Conservation (phyloP, 2,329 filamentous ascomycete species). For the Alternaria hordeiaustralica region DNA sequence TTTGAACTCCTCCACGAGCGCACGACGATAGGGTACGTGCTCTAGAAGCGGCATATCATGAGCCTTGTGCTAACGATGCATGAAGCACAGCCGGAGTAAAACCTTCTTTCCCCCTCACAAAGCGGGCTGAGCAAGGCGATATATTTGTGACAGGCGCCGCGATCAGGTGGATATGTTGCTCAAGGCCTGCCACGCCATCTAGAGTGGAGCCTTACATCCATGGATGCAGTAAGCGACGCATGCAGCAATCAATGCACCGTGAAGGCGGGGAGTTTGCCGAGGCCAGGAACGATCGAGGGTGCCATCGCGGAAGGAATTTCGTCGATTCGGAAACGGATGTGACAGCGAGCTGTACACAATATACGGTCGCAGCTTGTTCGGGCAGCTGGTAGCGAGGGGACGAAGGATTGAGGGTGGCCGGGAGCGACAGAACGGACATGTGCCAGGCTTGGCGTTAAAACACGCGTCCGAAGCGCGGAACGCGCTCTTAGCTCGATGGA, state of each 20-base stretch:
- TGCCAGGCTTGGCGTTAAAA: neutral
- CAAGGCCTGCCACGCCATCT: neutral
- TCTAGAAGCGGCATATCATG: neutral
- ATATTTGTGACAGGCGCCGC: neutral
- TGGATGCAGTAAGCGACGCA: neutral
- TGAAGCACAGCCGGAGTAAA: neutral
- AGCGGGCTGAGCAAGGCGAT: neutral
- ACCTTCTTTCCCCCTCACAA: neutral
- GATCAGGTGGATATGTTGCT: neutral
- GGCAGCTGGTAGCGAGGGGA: neutral
- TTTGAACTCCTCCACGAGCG: neutral
- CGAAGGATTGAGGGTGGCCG: neutral
- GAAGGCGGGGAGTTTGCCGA: neutral
- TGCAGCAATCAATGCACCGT: neutral
- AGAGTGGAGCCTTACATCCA: neutral
- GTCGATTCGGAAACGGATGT: neutral
- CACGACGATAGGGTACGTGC: neutral
- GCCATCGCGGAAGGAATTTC: neutral
- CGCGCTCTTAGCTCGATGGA: neutral
- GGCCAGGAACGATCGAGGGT: neutral
- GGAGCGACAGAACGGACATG: neutral
- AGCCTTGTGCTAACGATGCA: neutral
- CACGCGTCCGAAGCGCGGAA: neutral
- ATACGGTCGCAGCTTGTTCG: neutral
- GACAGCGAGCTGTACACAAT: too few relatives aligned